Evolutionary conservation across 225 moss, liverwort and hornwort genomes (phyloP), one percentile per base, ranked within the genome.

Genomic region (Pseudisothecium myosuroides): DNA sequence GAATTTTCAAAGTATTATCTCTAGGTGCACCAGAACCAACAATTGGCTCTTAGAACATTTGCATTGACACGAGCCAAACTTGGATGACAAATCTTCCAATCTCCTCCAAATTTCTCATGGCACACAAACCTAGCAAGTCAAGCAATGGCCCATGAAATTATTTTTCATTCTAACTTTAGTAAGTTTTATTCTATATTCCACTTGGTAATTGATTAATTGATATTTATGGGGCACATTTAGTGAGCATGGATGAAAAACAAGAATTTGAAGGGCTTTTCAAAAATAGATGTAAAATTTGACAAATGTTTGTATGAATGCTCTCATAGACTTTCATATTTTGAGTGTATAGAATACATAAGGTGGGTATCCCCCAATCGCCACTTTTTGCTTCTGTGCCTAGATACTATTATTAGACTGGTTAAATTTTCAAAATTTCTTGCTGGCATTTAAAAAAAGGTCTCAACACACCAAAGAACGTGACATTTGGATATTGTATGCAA

Each of bases 61-160:
- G 1, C 4, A 32, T 7, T 0, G 0, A 0, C 31, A 49, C 1
- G 1, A 0, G 2, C 6, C 34, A 75, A 49, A 49, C 12, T 50
- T 76, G 2, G 32, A 49, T 49, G 31, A 75, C 28, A 49, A 47
- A 31, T 75, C 12, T 0, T 18, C 7, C 4, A 11, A 29, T 47
- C 11, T 2, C 0, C 0, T 1, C 31, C 11, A 75, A 49, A 18
- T 49, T 7, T 74, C 8, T 74, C 17, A 74, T 74, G 5, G 11
- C 11, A 47, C 6, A 29, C 10, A 47, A 74, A 29, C 47, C 5
- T 75, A 49, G 1, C 4, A 12, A 75, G 2, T 75, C 7, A 75
- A 75, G 5, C 12, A 50, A 47, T 32, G 20, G 18, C 8, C 8
- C 4, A 29, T 47, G 7, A 29, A 11, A 47, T 47, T 6, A 45